phyloP scores from a whole-genome alignment of 306 rosid genomes.

The Quercus aquifolioides region DNA sequence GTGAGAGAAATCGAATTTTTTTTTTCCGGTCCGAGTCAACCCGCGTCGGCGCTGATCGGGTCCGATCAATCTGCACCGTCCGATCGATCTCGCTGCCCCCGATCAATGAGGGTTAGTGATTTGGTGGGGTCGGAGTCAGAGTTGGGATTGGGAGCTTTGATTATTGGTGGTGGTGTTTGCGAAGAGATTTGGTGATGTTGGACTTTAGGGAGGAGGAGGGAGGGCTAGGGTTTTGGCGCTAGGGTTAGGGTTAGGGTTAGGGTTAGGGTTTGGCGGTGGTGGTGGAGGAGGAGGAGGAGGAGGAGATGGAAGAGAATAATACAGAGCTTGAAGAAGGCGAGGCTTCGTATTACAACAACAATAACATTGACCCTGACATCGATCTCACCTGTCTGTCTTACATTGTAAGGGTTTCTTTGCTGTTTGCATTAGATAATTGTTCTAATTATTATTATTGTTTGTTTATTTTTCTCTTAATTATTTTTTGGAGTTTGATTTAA shows the following conservation, averaged over 20 bases:
- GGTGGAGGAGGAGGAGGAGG: conserved; percentile 5
- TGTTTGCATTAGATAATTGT: conserved; percentile 23
- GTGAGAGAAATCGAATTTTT: no score
- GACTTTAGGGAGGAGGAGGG: conserved; percentile 65
- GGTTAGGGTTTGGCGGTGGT: conserved; percentile 3
- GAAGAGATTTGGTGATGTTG: conserved; percentile 48
- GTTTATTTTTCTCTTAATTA: neutral
- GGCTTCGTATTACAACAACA: conserved; percentile 44
- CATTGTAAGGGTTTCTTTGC: conserved; percentile 66
- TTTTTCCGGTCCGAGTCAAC: no score
- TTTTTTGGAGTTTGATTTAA: neutral
- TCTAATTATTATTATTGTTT: neutral
- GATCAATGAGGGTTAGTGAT: conserved; percentile 29
- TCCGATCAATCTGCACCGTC: conserved; percentile 30
- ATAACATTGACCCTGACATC: conserved; percentile 45
- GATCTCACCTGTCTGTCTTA: conserved; percentile 39
- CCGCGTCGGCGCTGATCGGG: no score
- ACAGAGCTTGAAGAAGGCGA: conserved; percentile 78
- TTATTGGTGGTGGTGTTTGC: conserved; percentile 38
- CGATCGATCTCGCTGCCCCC: neutral
- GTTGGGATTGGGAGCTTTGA: conserved; percentile 26
- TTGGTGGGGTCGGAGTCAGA: conserved; percentile 29
- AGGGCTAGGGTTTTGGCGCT: conserved; percentile 42
- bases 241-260: conserved; percentile 39
- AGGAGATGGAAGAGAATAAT: conserved; percentile 43